Base-by-base conservation (phyloP, 768 basidiomycete genomes). In the Trametes villosa region DNA sequence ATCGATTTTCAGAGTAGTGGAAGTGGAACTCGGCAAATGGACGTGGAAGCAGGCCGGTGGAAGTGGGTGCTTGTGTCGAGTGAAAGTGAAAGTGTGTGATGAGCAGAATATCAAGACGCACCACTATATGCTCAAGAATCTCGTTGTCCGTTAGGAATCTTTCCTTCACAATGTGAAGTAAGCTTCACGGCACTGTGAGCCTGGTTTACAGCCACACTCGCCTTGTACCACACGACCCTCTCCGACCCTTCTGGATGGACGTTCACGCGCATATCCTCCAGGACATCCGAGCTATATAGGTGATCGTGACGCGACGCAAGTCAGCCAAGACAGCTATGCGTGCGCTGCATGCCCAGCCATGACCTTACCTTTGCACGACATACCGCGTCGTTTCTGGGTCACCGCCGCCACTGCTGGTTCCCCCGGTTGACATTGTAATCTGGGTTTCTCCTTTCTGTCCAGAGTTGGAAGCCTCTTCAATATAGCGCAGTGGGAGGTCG, bases 201-300 rank as follows among this genome's bases (percentile, higher is more conserved):
- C 64, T n/a, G 52, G 61, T 34, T 55, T 18, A 47, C 34, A 36
- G 50, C 12, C 30, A 12, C n/a, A 49, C 78, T 50, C 68, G 87
- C 89, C 80, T 91, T 91, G 72, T 85, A 91, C 89, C 89, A 92
- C 20, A 86, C 72, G 3, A 91, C 79, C 41, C 78, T 79, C 4
- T 81, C 79, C 3, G 84, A 80, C 31, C 76, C 77, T 69, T 89
- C 88, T 60, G 83, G 79, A 3, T 73, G 76, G 0, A 92, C 79
- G 61, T 89, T 86, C 7, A 92, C 75, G 53, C 86, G 80, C 80
- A 89, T 80, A 60, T 90, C 86, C 44, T 79, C 79, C 36, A 92
- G 77, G 41, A 91, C 89, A 74, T 91, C 90, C 51, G 90, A 86
- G 67, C 90, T 92, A 66, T 9, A 57, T 9, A 38, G 8, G 22